Base-by-base conservation (phyloP, 176 grass and related monocot genomes). In the Chrysopogon serrulatus region DNA sequence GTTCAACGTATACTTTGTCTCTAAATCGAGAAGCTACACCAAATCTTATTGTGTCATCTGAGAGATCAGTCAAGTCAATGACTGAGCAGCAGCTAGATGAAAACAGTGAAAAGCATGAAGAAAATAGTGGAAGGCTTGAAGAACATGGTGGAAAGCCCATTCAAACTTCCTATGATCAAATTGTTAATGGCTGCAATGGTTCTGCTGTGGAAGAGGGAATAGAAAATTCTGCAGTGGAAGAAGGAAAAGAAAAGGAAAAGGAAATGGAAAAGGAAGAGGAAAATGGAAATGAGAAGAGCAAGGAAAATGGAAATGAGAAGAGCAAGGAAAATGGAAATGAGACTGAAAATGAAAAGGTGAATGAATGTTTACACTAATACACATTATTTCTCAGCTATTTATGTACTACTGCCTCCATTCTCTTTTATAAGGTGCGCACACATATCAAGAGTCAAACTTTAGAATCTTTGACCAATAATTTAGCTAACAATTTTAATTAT, bases 31-130 rank as follows among this genome's bases (percentile, higher is more conserved):
- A 98, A 88, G 64, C 80, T 78, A 57, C 76, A 66, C 93, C 96
- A 8, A 98, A 98, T 90, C 87, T 98, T 69, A 78, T 90, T 39
- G 86, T 98, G 40, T 61, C 89, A 64, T 90, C 80, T 85, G 84
- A 88, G 68, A 91, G 86, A 63, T 92, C 87, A 59, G 65, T 76
- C 15, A 88, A 88, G 40, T 88, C 80, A 79, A 83, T 87, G 41
- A 87, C 78, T 90, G 88, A 86, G 85, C 76, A 84, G 71, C 77
- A 79, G 0, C 26, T 65, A 23, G 82, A 93, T 63, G 85, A 92
- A 84, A 98, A 93, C 80, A 80, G 81, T 33, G 83, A 78, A 81
- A 87, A 81, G 3, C 74, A 73, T 71, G 85, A 85, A 91, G 72
- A 56, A 81, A 87, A 85, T 78, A 71, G 63, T 83, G 72, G 70